Evolutionary conservation across 2,329 filamentous ascomycete species (phyloP).

Genomic region (Leptographium wingfieldii): DNA sequence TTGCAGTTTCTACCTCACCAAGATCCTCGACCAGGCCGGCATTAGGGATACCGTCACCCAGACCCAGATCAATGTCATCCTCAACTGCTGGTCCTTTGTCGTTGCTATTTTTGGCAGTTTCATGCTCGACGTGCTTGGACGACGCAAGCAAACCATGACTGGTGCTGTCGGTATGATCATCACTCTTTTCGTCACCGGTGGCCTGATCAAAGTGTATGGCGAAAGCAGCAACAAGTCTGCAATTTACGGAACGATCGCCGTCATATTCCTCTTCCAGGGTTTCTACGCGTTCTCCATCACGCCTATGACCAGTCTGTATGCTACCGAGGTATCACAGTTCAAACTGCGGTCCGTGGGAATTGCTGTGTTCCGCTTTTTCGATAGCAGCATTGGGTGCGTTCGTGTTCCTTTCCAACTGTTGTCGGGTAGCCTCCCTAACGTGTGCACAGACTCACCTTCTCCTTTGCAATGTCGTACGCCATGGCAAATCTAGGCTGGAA

Average conservation of each 20-base stretch:
- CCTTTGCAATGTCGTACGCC: conserved; percentile 18
- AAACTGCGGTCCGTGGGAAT: conserved; percentile 19
- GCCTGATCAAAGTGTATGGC: conserved; percentile 29
- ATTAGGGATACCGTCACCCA: conserved; percentile 29
- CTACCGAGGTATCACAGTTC: conserved; percentile 32
- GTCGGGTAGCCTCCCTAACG: not conserved
- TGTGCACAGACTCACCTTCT: conserved; percentile 13
- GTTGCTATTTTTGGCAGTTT: conserved; percentile 28
- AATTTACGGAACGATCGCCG: conserved; percentile 29
- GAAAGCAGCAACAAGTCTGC: conserved; percentile 14
- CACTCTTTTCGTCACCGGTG: conserved; percentile 37
- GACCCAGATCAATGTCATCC: conserved; percentile 33
- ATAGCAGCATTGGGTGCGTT: conserved; percentile 17
- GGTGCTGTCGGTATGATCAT: conserved; percentile 10
- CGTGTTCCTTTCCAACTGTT: not conserved
- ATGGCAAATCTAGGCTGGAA: conserved; percentile 13
- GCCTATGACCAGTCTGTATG: conserved; percentile 33
- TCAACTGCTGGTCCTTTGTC: conserved; percentile 36
- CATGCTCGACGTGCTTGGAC: not conserved
- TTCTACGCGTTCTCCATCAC: conserved; percentile 39
- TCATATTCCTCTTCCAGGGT: conserved; percentile 39
- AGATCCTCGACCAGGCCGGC: conserved; percentile 31
- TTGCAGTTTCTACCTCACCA: conserved; percentile 24
- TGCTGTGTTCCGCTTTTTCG: conserved; percentile 18
- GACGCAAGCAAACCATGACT: not conserved